phyloP scores from a whole-genome alignment of 108 stramenopile species.

The Parietichytrium sp. region DNA sequence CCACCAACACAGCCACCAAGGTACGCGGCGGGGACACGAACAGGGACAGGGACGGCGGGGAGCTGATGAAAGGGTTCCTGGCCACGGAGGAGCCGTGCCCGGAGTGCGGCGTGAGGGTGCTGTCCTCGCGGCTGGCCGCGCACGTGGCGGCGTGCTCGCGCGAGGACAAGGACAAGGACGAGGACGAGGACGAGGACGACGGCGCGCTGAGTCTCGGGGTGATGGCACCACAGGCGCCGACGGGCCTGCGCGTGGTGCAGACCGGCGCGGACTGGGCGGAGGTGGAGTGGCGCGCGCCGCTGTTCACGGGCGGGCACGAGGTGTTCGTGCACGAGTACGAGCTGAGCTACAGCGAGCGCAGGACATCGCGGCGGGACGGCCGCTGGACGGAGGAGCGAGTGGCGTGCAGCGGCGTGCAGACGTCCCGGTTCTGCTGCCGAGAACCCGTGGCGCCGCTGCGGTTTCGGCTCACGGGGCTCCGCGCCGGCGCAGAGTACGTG shows the following conservation, averaged over 20 bases:
- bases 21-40: background rate
- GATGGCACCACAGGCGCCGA: background rate
- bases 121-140: background rate
- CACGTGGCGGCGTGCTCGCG: background rate
- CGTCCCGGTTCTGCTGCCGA: background rate
- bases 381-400: background rate
- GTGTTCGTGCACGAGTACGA: background rate
- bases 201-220: too few species aligned
- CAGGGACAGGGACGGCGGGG: too few species aligned
- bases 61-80: background rate
- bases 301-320: conserved; percentile 19
- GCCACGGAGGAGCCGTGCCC: background rate
- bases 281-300: background rate
- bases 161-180: background rate
- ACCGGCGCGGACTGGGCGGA: background rate
- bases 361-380: background rate
- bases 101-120: conserved; percentile 1
- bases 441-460: background rate
- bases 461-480: background rate
- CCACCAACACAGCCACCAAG: background rate
- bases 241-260: background rate
- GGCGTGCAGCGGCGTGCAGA: background rate
- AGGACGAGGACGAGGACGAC: background rate
- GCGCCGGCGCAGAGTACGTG: background rate
- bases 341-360: background rate